These are phyloP conservation scores for Fusarium setosum DNA, from an alignment of 2,329 filamentous ascomycete genomes.

Conservation along the genomic window DNA sequence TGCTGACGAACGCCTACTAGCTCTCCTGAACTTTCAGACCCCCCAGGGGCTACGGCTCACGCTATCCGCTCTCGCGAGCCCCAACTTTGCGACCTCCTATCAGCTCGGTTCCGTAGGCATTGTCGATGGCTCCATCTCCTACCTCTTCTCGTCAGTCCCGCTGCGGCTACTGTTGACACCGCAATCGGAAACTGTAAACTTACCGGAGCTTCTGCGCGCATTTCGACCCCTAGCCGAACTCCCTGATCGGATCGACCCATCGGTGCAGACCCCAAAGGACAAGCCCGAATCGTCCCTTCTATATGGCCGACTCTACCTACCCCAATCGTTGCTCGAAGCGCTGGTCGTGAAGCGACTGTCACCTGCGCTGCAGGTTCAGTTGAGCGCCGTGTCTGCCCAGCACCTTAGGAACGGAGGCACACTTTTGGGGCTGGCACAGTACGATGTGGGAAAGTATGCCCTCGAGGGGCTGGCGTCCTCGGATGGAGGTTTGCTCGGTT, in stretches of 20 bases:
- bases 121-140: constrained; percentile 96
- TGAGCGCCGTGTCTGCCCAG: constrained; percentile 82
- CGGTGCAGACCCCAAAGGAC: constrained; percentile 37
- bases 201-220: constrained; percentile 82
- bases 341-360: constrained; percentile 83
- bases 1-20: constrained; percentile 55
- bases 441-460: constrained; percentile 88
- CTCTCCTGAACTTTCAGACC: constrained; percentile 88
- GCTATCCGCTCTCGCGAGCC: constrained; percentile 89
- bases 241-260: constrained; percentile 41
- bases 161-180: constrained; percentile 73
- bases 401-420: constrained; percentile 81
- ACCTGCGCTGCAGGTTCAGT: constrained; percentile 80
- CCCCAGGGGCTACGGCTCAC: constrained; percentile 87
- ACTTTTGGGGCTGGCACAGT: constrained; percentile 78
- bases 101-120: constrained; percentile 88
- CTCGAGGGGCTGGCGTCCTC: constrained; percentile 93
- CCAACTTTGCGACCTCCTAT: constrained; percentile 95
- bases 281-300: constrained; percentile 67
- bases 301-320: constrained; percentile 84
- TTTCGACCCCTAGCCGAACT: constrained; percentile 83
- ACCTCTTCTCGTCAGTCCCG: constrained; percentile 91
- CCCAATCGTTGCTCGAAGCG: constrained; percentile 87
- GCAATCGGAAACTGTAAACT: constrained; percentile 78
- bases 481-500: constrained; percentile 87